Evolutionary conservation across 1,284 basidiomycete species (phyloP), one percentile per base, ranked within the genome.

Genomic region (Neonothopanus nambi): DNA sequence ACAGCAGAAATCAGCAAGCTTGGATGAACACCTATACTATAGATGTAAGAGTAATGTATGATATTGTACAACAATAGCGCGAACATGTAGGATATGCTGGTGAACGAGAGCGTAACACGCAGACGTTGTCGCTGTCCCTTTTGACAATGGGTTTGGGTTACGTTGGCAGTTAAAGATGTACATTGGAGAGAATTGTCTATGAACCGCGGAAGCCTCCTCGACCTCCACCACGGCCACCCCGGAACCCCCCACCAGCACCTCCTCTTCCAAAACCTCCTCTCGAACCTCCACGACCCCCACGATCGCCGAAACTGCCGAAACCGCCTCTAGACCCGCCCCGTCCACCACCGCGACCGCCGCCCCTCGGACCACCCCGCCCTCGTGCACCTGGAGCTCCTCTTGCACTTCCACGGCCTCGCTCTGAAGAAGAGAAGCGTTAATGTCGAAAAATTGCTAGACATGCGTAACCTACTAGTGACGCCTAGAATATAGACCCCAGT

Each of bases 341-440:
- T 13, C 73, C 69, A 33, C 73, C 67, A 11, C 71, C 65, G 20
- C 73, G 59, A 24, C 63, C 62, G 43, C 51, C 72, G 49, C 72
- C 66, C 35, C 77, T 70, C 40, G 65, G 66, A 54, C 71, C 70
- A 50, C 79, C 73, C 51, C 78, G 68, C 42, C 75, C 73, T 28
- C 70, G 67, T 13, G 64, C 68, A 24, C 71, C 66, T 36, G 73
- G 67, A 24, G 70, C 71, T 35, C 72, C 68, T 15, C 84, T 78
- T 46, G 80, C 71, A 33, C 78, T 80, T 41, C 80, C 70, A 48
- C 77, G 72, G n/a, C 79, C 79, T 55, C 81, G 79, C 76, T 89
- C 85, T 88, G 65, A 40, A 60, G 56, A 57, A 3, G 52, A 20
- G 6, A 52, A 56, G 46, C 33, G 30, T 47, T 24, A 58, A 39